A percentile compares a stretch with the other conserved stretches of the same genome.
Conservation (phyloP, 441 rosid genomes). For the Biscutella laevigata region DNA sequence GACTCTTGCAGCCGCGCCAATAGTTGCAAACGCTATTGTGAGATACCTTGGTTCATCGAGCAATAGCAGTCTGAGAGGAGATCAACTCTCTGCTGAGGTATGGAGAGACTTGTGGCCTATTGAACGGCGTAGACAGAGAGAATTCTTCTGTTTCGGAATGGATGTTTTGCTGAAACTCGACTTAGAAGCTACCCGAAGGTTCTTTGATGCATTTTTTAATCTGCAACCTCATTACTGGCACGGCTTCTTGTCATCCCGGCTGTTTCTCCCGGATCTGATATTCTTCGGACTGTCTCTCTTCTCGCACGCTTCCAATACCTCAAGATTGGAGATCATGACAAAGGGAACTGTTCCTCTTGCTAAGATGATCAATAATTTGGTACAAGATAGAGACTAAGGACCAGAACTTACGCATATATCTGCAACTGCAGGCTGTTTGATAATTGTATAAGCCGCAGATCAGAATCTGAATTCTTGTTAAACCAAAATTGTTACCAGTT, state of each 20-base stretch:
- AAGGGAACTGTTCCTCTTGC: constrained; percentile 87
- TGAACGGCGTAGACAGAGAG: constrained; percentile 81
- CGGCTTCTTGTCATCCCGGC: constrained; percentile 84
- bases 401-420: constrained; percentile 8
- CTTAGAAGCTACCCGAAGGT: constrained; percentile 68
- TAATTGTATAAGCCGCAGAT: constrained; percentile 16
- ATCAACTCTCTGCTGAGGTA: constrained; percentile 58
- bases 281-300: constrained; percentile 75
- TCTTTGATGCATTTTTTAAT: constrained; percentile 81
- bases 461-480: constrained; percentile 4
- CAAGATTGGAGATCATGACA: constrained; percentile 86
- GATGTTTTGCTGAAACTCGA: constrained; percentile 81
- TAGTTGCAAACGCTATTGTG: constrained; percentile 72
- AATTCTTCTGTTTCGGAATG: constrained; percentile 98
- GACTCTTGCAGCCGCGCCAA: constrained; percentile 92
- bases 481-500: constrained; percentile 6
- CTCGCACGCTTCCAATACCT: constrained; percentile 72
- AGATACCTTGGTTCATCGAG: constrained; percentile 44
- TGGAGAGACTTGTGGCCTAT: constrained; percentile 96
- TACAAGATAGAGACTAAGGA: constrained; percentile 63
- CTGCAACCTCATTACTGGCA: constrained; percentile 93
- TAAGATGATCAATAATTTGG: constrained; percentile 70
- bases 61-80: constrained; percentile 33
- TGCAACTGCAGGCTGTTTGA: constrained; percentile 6
- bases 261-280: constrained; percentile 73